phyloP scores from a whole-genome alignment of 345 rosid species.

The Moricandia moricandioides region DNA sequence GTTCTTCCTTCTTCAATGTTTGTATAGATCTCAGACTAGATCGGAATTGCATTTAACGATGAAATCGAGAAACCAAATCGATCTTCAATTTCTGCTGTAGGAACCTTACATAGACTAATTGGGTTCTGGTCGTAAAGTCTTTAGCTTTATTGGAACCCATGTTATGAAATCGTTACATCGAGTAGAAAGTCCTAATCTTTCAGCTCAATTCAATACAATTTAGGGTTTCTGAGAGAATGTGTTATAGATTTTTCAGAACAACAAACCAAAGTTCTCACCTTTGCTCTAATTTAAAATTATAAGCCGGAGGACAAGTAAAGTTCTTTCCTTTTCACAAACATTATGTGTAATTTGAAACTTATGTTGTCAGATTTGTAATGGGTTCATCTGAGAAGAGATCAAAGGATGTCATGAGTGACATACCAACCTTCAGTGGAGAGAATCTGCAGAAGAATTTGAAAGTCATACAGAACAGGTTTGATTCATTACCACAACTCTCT shows the following conservation, averaged over 20 bases:
- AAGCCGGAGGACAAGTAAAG: neutral
- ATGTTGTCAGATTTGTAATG: constrained; percentile 46
- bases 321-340: neutral
- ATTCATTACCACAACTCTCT: neutral
- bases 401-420: constrained; percentile 51
- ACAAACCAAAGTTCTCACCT: neutral
- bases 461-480: constrained; percentile 46
- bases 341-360: neutral
- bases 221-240: neutral
- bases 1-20: neutral
- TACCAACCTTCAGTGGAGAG: constrained; percentile 68
- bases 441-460: constrained; percentile 90
- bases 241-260: neutral
- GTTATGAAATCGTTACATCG: neutral
- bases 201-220: neutral
- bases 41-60: constrained; percentile 11
- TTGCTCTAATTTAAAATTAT: neutral
- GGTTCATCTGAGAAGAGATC: constrained; percentile 63
- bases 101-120: neutral
- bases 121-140: neutral
- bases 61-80: constrained; percentile 12
- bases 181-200: neutral
- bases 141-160: neutral
- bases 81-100: neutral
- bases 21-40: constrained; percentile 19